These are phyloP conservation scores for Trametes sp. DNA, from an alignment of 1,284 basidiomycete species.

Conservation along the genomic window DNA sequence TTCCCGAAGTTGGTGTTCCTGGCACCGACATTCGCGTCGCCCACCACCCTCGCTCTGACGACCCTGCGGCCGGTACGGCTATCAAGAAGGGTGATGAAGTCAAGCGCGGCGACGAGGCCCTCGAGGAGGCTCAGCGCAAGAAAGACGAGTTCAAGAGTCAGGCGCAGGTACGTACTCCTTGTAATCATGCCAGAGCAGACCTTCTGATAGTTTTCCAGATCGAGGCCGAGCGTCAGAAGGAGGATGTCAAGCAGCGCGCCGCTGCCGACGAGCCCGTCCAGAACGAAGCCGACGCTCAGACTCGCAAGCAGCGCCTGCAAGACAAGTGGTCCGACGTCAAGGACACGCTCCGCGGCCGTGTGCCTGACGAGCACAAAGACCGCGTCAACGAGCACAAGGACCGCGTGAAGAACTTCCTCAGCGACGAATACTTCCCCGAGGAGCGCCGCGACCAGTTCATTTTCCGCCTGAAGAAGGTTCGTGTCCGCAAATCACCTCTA, in stretches of 20 bases:
- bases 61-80: slow-evolving; percentile 34
- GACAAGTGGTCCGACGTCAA: slow-evolving; percentile 52
- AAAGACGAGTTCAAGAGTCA: slow-evolving; percentile 33
- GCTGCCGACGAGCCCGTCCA: slow-evolving; percentile 32
- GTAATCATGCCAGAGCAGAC: too few species aligned
- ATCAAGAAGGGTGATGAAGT: slow-evolving; percentile 46
- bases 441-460: slow-evolving; percentile 87
- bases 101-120: slow-evolving; percentile 40
- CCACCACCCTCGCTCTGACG: slow-evolving; percentile 52
- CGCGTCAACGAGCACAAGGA: slow-evolving; percentile 58
- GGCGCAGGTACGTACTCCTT: slow-evolving; percentile 29
- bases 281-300: slow-evolving; percentile 50
- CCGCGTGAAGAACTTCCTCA: slow-evolving; percentile 70
- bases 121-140: slow-evolving; percentile 31
- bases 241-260: slow-evolving; percentile 27
- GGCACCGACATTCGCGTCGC: slow-evolving; percentile 49
- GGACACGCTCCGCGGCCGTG: slow-evolving; percentile 56
- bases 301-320: slow-evolving; percentile 59
- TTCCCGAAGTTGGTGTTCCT: slow-evolving; percentile 58
- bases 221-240: slow-evolving; percentile 41
- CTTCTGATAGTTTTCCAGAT: slow-evolving; percentile 9
- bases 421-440: slow-evolving; percentile 86
- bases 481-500: neutral
- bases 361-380: slow-evolving; percentile 71
- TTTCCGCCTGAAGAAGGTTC: slow-evolving; percentile 77